Conservation (phyloP, 1,284 basidiomycete genomes). For the Ganoderma lingzhi region DNA sequence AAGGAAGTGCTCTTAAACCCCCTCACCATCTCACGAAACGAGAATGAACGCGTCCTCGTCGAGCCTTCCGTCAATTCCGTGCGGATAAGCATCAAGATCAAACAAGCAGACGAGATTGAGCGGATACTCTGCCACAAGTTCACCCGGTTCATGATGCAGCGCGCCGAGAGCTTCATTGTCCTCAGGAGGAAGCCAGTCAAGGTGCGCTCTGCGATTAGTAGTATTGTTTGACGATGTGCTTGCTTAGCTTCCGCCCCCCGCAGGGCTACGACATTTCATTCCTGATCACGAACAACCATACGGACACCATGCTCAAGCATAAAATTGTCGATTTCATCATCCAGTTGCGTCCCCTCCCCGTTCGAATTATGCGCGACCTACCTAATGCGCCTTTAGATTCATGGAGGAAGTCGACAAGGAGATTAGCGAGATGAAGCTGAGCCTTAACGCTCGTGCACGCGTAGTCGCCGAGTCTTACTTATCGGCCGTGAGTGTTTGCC, state of each 20-base stretch:
- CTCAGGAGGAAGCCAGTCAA: slow-evolving; percentile 93
- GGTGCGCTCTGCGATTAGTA: slow-evolving; percentile 52
- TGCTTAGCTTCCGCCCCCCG: slow-evolving; percentile 13
- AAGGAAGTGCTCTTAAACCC: slow-evolving; percentile 96
- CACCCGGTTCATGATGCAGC: slow-evolving; percentile 99
- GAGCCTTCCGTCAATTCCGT: slow-evolving; percentile 98
- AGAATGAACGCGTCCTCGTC: slow-evolving; percentile 96
- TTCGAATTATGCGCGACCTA: slow-evolving; percentile 1
- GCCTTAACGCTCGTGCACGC: slow-evolving; percentile 94
- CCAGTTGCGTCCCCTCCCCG: slow-evolving; percentile 63
- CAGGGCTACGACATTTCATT: slow-evolving; percentile 99
- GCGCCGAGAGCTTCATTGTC: slow-evolving; percentile 97
- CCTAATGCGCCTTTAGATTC: slow-evolving; percentile 61
- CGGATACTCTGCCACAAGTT: slow-evolving; percentile 98
- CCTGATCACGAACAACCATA: slow-evolving; percentile 96
- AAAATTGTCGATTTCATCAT: slow-evolving; percentile 99
- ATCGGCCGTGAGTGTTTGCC: slow-evolving; percentile 62
- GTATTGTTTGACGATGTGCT: slow-evolving; percentile 4
- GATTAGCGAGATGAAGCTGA: slow-evolving; percentile 91
- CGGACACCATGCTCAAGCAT: slow-evolving; percentile 98
- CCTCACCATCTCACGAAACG: slow-evolving; percentile 93
- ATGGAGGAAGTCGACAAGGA: slow-evolving; percentile 98
- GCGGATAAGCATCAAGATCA: slow-evolving; percentile 96
- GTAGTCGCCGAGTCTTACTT: slow-evolving; percentile 95
- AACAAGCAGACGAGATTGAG: slow-evolving; percentile 99